phyloP scores from a whole-genome alignment of 257 asterid genomes.

The Rauvolfia tetraphylla region DNA sequence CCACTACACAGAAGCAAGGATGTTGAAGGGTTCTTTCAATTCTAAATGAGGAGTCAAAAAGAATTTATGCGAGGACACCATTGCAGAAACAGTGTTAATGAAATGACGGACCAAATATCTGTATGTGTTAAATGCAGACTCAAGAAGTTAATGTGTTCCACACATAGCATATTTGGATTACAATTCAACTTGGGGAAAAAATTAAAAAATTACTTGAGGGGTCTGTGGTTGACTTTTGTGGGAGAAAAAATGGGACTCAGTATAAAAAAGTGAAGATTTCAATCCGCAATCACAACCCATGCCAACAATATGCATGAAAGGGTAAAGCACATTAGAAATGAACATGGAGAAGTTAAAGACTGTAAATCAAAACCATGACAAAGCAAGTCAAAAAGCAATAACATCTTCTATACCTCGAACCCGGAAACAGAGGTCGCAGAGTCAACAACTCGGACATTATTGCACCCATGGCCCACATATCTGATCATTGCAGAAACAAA shows the following conservation, averaged over 20 bases:
- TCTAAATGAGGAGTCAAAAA: neutral
- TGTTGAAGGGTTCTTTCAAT: neutral
- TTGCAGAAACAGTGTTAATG: no score
- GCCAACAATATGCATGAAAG: neutral
- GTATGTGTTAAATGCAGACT: neutral
- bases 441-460: conserved; percentile 87
- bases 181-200: no score
- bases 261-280: no score
- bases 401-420: conserved; percentile 54
- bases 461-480: conserved; percentile 99
- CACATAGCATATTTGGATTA: no score
- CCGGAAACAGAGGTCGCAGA: conserved; percentile 90
- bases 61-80: neutral
- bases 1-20: neutral
- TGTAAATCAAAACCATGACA: neutral
- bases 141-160: neutral
- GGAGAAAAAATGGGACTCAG: no score
- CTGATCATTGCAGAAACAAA: conserved; percentile 29
- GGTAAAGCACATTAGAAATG: neutral
- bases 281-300: neutral
- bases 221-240: no score
- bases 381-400: neutral
- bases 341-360: neutral
- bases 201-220: no score
- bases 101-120: neutral